Evolutionary conservation across 1,139 yeast species (phyloP).

Genomic region (Scheffersomyces stambukii): DNA sequence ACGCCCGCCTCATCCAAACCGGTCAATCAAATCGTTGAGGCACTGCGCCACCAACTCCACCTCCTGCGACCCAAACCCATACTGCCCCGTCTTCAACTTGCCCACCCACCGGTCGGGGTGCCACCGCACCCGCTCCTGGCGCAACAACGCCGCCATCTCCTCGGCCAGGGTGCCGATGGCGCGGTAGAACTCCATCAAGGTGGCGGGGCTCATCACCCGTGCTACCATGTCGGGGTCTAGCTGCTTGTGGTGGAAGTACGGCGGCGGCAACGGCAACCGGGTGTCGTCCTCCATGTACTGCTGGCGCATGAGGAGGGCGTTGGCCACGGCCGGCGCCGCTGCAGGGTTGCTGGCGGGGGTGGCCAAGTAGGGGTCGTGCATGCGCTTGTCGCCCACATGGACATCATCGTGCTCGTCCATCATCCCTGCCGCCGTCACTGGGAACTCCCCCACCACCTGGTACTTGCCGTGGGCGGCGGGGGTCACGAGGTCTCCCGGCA

Average conservation of each 20-base stretch:
- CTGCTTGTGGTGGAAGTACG: conserved; percentile 10
- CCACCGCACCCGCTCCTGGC: conserved; percentile 57
- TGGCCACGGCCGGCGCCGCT: conserved; percentile 1
- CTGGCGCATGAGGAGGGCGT: background rate
- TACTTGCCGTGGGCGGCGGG: conserved; percentile 19
- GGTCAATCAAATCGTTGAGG: conserved; percentile 25
- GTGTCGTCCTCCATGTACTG: conserved; percentile 4
- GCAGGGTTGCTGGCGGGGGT: conserved; percentile 8
- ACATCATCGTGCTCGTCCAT: conserved; percentile 33
- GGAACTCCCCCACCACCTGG: conserved; percentile 32
- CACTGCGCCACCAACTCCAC: conserved; percentile 30
- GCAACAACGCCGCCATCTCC: conserved; percentile 26
- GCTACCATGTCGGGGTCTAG: conserved; percentile 14
- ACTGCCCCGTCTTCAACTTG: conserved; percentile 8
- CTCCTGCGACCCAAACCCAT: conserved; percentile 18
- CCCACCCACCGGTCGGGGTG: conserved; percentile 61
- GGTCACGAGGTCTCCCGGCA: background rate
- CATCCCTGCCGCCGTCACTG: conserved; percentile 33
- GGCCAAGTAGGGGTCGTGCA: conserved; percentile 34
- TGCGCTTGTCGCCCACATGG: conserved; percentile 40
- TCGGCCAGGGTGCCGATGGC: conserved; percentile 14
- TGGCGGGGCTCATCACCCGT: conserved; percentile 17
- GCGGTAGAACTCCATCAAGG: conserved; percentile 24
- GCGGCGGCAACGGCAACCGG: conserved; percentile 19
- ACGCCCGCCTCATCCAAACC: too few relatives aligned